These are phyloP conservation scores for Komagataella pseudopastoris DNA, from an alignment of 805 yeast genomes.

Conservation along the genomic window DNA sequence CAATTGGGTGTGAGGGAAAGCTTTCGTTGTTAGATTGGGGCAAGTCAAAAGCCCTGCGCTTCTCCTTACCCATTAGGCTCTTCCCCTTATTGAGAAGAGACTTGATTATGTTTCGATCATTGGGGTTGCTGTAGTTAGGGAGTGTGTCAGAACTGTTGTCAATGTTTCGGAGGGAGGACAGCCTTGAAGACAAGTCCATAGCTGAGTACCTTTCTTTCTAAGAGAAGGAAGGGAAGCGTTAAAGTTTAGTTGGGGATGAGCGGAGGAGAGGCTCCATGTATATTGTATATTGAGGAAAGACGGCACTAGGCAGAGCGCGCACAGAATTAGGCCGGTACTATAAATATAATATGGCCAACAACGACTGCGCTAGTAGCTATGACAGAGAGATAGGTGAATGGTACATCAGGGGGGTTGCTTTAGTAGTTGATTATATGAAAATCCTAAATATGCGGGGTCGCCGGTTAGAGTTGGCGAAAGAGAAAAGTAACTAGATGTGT, in stretches of 20 bases:
- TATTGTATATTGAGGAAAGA: background rate
- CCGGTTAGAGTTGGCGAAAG: background rate
- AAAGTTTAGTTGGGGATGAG: background rate
- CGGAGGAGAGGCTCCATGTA: background rate
- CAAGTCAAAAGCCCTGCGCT: background rate
- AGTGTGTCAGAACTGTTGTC: background rate
- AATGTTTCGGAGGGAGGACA: background rate
- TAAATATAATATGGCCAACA: too few relatives aligned
- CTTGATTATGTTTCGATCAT: background rate
- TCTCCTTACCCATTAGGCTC: background rate
- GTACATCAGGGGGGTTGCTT: too few relatives aligned
- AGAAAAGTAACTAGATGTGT: background rate
- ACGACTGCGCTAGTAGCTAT: too few relatives aligned
- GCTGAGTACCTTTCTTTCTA: background rate
- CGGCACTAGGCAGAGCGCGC: background rate
- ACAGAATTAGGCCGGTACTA: background rate
- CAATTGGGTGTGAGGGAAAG: constrained; percentile 7
- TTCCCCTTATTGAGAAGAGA: background rate
- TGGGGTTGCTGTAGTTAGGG: background rate
- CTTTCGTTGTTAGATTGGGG: background rate
- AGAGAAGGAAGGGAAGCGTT: background rate
- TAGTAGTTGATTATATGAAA: too few relatives aligned
- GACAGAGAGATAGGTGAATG: too few relatives aligned
- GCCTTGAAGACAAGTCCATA: background rate
- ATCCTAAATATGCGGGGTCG: background rate